Percentiles rank a stretch among this genome's conserved stretches.
Conservation (phyloP, 345 rosid species). For the Trapa incisa region DNA sequence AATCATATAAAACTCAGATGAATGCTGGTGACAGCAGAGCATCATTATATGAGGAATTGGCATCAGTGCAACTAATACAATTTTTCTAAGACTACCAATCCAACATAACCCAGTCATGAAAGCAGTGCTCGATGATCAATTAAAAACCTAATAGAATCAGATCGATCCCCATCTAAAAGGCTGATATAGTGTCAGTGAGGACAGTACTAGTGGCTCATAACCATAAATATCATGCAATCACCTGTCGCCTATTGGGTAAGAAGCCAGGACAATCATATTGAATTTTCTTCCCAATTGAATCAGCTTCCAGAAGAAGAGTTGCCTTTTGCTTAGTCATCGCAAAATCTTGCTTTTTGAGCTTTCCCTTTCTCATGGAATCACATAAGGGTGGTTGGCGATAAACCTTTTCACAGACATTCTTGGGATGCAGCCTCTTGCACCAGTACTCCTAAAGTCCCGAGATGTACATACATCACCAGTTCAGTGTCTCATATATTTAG, state of each 20-base stretch:
- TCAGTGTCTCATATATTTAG: constrained; percentile 27
- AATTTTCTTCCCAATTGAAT: constrained; percentile 75
- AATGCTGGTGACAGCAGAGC: background rate
- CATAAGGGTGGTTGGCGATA: constrained; percentile 84
- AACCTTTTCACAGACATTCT: constrained; percentile 89
- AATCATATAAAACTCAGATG: background rate
- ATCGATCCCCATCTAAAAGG: background rate
- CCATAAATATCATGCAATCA: constrained; percentile 10
- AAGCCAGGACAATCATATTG: constrained; percentile 81
- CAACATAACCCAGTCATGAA: constrained; percentile 5
- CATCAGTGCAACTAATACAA: background rate
- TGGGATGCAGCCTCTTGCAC: constrained; percentile 96
- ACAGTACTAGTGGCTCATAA: background rate
- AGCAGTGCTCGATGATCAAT: background rate
- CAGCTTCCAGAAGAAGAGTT: constrained; percentile 66
- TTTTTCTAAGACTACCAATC: background rate
- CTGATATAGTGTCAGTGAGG: background rate
- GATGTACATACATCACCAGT: background rate
- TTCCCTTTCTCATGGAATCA: constrained; percentile 72
- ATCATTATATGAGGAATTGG: background rate
- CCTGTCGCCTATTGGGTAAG: constrained; percentile 89
- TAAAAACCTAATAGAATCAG: constrained; percentile 19
- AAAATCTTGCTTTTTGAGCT: constrained; percentile 80
- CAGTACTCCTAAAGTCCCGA: constrained; percentile 62
- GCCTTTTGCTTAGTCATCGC: constrained; percentile 65